Percentiles rank a stretch among this genome's conserved stretches.
Conservation (phyloP, 495 filamentous ascomycete genomes). For the Lophiostoma macrostomum region DNA sequence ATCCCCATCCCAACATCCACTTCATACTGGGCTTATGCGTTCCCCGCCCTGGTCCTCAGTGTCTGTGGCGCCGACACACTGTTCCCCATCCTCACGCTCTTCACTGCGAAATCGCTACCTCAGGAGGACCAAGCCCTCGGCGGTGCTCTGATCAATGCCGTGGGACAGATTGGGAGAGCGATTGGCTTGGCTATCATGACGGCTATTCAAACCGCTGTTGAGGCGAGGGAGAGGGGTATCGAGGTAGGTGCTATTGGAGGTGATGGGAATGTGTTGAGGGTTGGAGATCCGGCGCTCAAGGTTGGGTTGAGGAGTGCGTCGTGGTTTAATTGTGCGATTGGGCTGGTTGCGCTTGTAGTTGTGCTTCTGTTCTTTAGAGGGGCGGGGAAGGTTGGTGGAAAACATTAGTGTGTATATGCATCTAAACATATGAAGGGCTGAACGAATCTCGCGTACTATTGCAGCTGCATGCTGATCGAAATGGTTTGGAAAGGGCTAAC, state of each 20-base stretch:
- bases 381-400: conserved; percentile 34
- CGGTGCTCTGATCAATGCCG: conserved; percentile 59
- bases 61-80: conserved; percentile 60
- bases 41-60: conserved; percentile 56
- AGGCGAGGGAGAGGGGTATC: conserved; percentile 38
- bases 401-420: no score
- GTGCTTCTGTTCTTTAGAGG: conserved; percentile 35
- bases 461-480: no score
- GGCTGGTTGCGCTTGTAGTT: conserved; percentile 20
- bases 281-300: conserved; percentile 44
- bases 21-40: conserved; percentile 58
- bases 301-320: conserved; percentile 51
- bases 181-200: conserved; percentile 58
- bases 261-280: conserved; percentile 26
- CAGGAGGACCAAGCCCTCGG: conserved; percentile 60
- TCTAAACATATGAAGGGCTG: no score
- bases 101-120: conserved; percentile 56
- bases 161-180: conserved; percentile 55
- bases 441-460: no score
- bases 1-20: conserved; percentile 53
- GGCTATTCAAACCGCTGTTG: conserved; percentile 55
- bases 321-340: conserved; percentile 52
- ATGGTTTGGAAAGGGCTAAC: no score
- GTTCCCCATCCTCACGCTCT: conserved; percentile 57
- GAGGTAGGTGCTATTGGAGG: conserved; percentile 43